Evolutionary conservation across 1,284 basidiomycete genomes (phyloP), one percentile per base, ranked within the genome.

Genomic region (Anthracocystis panici-leucophaei): DNA sequence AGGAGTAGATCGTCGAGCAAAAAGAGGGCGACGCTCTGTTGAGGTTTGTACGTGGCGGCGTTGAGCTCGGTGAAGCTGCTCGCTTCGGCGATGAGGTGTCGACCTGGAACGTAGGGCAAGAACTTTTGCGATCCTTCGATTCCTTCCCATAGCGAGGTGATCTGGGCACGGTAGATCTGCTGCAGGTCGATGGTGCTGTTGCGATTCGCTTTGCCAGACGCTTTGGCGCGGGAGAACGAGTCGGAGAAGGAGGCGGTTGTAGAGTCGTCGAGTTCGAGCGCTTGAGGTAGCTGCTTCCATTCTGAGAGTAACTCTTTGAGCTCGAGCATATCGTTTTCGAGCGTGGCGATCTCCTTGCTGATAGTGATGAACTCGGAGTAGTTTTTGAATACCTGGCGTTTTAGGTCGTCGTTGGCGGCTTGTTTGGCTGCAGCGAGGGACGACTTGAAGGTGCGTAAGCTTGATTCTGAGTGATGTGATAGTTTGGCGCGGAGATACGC

Each of bases 101-200:
- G 89, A 3, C 95, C 95, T 0, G 94, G 91, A 0, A 91, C 91
- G 8, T 93, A 91, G 0, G 95, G 95, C 1, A 95, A 91, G 83
- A 96, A 95, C 85, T 97, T 97, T 75, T 95, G 92, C 0, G 95
- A 94, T n/a, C 97, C 96, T 82, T 97, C 94, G 74, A 99, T 93
- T 55, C 92, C 91, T 6, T 92, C 88, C 87, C 97, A 97, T 0
- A 99, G 88, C 1, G 91, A 90, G 77, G 95, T 93, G 88, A 99
- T 92, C 87, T 99, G 96, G 42, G 92, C 92, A 61, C 92, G 93
- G 85, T 99, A 98, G 72, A 99, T 90, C 53, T 95, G 91, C 61
- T 94, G 92, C 33, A 99, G 90, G 85, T 99, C 95, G 33, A 81
- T 44, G 27, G 71, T 71, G 51, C 75, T 76, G 53, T 66, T 75